Conservation (phyloP, 2,329 filamentous ascomycete species). For the Calonectria fujianensis region DNA sequence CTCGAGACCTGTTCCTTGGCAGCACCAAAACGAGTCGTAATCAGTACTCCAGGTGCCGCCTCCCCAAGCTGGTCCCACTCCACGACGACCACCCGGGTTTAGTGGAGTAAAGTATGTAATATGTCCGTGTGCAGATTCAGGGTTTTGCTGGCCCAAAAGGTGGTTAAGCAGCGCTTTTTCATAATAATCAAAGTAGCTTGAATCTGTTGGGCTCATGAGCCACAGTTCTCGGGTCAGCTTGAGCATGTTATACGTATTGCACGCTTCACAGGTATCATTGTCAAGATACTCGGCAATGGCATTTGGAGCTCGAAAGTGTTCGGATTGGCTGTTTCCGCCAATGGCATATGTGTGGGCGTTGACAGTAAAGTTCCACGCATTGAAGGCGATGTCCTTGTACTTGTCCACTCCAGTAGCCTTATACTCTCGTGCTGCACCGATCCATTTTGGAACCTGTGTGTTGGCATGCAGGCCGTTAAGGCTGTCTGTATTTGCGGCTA, state of each 20-base stretch:
- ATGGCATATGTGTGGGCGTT: constrained; percentile 70
- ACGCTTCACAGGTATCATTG: constrained; percentile 70
- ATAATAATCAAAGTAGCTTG: constrained; percentile 71
- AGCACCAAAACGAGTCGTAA: constrained; percentile 73
- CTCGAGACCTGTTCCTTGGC: constrained; percentile 71
- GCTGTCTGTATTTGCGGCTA: constrained; percentile 66
- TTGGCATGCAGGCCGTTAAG: constrained; percentile 71
- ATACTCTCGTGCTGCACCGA: constrained; percentile 69
- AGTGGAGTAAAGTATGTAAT: constrained; percentile 73
- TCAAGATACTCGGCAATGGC: constrained; percentile 66
- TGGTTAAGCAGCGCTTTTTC: constrained; percentile 71
- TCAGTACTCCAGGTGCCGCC: constrained; percentile 73
- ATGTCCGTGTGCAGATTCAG: constrained; percentile 66
- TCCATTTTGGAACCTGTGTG: constrained; percentile 73
- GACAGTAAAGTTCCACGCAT: constrained; percentile 69
- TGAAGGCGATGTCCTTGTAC: constrained; percentile 69
- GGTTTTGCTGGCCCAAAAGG: constrained; percentile 69
- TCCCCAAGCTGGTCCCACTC: constrained; percentile 72
- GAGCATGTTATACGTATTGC: constrained; percentile 75
- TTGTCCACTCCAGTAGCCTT: constrained; percentile 66
- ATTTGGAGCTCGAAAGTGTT: constrained; percentile 69
- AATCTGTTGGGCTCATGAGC: constrained; percentile 62
- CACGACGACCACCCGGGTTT: constrained; percentile 67
- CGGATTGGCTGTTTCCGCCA: constrained; percentile 71
- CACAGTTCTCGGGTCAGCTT: constrained; percentile 72